Evolutionary conservation across 2,329 filamentous ascomycete species (phyloP).

Genomic region (Trichoderma citrinoviride): DNA sequence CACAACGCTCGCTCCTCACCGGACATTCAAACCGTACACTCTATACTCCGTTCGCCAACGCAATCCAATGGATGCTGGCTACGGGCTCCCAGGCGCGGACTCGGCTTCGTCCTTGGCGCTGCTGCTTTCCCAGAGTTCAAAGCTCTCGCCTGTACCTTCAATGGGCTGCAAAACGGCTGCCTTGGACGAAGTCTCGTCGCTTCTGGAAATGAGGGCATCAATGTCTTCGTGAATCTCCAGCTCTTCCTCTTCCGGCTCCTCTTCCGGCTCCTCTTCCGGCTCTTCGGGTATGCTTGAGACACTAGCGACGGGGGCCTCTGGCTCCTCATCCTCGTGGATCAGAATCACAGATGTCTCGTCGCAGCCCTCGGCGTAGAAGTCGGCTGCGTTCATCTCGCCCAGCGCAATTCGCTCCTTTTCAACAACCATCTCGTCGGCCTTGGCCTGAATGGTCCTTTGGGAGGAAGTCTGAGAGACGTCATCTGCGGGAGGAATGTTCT

Average conservation of each 20-base stretch:
- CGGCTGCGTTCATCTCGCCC: constrained; percentile 63
- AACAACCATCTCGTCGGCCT: constrained; percentile 55
- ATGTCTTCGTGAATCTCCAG: constrained; percentile 30
- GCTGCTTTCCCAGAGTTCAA: constrained; percentile 70
- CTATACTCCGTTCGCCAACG: constrained; percentile 21
- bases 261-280: constrained; percentile 11
- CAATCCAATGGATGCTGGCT: constrained; percentile 12
- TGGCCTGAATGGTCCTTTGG: constrained; percentile 31
- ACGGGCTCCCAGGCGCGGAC: constrained; percentile 20
- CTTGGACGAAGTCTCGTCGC: constrained; percentile 38
- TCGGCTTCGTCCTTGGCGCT: constrained; percentile 60
- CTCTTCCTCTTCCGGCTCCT: constrained; percentile 25
- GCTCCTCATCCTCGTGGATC: constrained; percentile 55
- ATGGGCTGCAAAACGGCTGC: constrained; percentile 53
- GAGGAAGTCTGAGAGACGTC: constrained; percentile 59
- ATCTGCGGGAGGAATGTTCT: constrained; percentile 79
- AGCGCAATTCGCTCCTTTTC: constrained; percentile 65
- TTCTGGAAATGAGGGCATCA: constrained; percentile 39
- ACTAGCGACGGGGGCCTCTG: constrained; percentile 20
- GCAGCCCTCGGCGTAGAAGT: constrained; percentile 66
- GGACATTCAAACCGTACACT: constrained; percentile 14
- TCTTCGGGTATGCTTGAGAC: constrained; percentile 11
- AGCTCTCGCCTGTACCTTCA: constrained; percentile 57
- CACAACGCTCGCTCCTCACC: constrained; percentile 21
- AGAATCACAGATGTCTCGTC: constrained; percentile 61